A percentile compares a stretch with the other conserved stretches of the same genome.
Conservation (phyloP, 257 asterid species). For the Jacaranda copaia region DNA sequence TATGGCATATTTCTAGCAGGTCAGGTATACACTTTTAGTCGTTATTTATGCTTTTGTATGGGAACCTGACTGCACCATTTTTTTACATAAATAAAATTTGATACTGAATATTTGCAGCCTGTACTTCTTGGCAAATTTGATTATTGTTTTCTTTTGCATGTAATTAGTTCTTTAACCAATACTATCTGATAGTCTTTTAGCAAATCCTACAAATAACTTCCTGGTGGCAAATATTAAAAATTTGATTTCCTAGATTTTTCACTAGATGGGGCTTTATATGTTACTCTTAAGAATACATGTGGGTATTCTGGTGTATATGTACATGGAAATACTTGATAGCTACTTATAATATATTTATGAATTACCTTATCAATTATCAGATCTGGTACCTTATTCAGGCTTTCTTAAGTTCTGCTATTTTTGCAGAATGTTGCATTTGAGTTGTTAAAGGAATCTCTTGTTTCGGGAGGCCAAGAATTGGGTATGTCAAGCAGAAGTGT, state of each 20-base stretch:
- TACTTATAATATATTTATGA: neutral
- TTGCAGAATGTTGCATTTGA: slow-evolving; percentile 94
- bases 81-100: slow-evolving; percentile 2
- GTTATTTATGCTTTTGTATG: neutral
- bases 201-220: neutral
- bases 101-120: neutral
- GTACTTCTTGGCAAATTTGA: neutral
- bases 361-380: neutral
- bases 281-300: neutral
- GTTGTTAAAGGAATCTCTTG: slow-evolving; percentile 71
- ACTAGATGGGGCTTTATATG: neutral
- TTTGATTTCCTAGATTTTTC: neutral
- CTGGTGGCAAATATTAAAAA: neutral
- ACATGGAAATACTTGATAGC: neutral
- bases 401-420: slow-evolving; percentile 30
- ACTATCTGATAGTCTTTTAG: neutral
- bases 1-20: neutral
- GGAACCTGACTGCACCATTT: neutral
- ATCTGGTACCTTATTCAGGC: slow-evolving; percentile 12
- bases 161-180: neutral
- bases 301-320: slow-evolving; percentile 7
- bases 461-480: slow-evolving; percentile 47
- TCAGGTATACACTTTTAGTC: neutral
- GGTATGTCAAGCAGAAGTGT: slow-evolving; percentile 51
- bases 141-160: slow-evolving; percentile 3